These are phyloP conservation scores for Jatropha podagrica DNA, from an alignment of 441 rosid species.

Conservation along the genomic window DNA sequence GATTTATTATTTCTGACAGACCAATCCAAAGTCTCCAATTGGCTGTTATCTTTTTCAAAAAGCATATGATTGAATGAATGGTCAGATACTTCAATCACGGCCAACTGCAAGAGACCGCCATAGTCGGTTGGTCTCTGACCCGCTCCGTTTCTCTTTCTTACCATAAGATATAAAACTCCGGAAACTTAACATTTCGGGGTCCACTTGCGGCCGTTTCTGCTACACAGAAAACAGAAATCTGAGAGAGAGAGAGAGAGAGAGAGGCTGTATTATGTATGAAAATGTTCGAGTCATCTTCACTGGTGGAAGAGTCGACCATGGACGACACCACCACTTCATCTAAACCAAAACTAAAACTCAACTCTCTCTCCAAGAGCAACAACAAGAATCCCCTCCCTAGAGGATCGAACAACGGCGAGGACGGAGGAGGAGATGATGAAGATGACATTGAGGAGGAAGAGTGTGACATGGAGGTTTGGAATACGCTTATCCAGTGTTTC, in stretches of 20 bases:
- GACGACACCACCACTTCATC: constrained; percentile 20
- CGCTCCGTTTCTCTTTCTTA: constrained; percentile 11
- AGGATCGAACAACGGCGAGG: background rate
- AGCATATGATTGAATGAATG: constrained; percentile 15
- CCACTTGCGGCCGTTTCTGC: background rate
- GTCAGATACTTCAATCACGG: constrained; percentile 20
- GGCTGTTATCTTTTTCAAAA: too few relatives aligned
- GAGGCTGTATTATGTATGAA: background rate
- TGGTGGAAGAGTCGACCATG: constrained; percentile 28
- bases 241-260: background rate
- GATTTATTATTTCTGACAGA: background rate
- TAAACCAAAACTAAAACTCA: background rate
- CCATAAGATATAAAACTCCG: constrained; percentile 14
- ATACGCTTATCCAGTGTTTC: constrained; percentile 46
- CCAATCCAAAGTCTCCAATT: constrained; percentile 19
- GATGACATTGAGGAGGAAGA: constrained; percentile 29
- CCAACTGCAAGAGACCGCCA: constrained; percentile 21
- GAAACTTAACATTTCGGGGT: background rate
- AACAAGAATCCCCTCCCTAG: background rate
- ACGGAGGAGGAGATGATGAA: constrained; percentile 1
- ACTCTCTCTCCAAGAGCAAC: background rate
- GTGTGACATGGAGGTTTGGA: constrained; percentile 57
- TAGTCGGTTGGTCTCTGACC: constrained; percentile 5
- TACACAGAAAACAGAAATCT: background rate
- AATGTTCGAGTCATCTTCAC: constrained; percentile 7